Evolutionary conservation across 352 stramenopile species (phyloP).

Genomic region (Aphanomyces cochlioides): DNA sequence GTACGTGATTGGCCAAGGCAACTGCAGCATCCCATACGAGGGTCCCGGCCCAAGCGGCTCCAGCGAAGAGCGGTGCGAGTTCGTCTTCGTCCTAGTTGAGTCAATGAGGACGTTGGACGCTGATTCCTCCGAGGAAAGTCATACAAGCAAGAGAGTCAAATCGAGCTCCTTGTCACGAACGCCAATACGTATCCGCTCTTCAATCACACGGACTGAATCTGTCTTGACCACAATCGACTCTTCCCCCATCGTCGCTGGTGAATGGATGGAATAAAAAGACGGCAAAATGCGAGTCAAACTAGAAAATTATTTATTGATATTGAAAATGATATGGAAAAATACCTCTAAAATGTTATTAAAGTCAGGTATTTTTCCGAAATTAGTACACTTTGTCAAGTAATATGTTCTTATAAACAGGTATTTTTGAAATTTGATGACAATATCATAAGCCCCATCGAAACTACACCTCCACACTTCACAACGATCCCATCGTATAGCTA

Average conservation of each 20-base stretch:
- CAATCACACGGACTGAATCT: constrained; percentile 53
- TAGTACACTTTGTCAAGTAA: no score
- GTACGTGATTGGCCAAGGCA: constrained; percentile 54
- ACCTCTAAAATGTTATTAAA: no score
- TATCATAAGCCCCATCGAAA: no score
- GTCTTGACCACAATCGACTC: constrained; percentile 42
- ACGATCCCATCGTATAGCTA: no score
- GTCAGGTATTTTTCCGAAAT: no score
- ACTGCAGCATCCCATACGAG: constrained; percentile 85
- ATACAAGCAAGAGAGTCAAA: constrained; percentile 63
- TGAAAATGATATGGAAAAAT: no score
- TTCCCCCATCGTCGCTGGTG: background rate
- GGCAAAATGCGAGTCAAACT: no score
- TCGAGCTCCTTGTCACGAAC: constrained; percentile 53
- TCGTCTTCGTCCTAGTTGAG: constrained; percentile 66
- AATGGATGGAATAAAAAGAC: no score
- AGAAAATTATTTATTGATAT: no score
- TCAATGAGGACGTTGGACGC: background rate
- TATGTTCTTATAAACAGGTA: no score
- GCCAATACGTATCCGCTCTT: constrained; percentile 52
- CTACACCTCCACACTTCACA: no score
- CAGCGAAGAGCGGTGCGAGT: constrained; percentile 91
- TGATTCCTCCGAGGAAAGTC: constrained; percentile 28
- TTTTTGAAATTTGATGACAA: no score
- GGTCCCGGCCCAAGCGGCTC: constrained; percentile 90